These are phyloP conservation scores for Phytophthora foliorum DNA, from an alignment of 352 stramenopile genomes.

Conservation along the genomic window DNA sequence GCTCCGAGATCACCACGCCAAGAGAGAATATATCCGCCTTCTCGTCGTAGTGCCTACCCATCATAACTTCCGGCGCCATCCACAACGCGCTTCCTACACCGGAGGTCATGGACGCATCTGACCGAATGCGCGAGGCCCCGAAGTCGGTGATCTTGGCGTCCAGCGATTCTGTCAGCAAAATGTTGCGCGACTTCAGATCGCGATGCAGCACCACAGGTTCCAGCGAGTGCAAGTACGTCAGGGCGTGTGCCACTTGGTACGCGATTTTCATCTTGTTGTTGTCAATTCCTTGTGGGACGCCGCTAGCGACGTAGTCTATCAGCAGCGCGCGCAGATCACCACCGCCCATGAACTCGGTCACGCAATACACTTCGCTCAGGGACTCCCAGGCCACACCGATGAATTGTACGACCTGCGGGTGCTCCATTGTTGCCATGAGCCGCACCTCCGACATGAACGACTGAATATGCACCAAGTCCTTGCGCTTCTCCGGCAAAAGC, in stretches of 20 bases:
- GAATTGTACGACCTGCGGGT: slow-evolving; percentile 65
- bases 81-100: slow-evolving; percentile 43
- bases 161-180: slow-evolving; percentile 54
- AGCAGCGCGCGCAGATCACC: slow-evolving; percentile 57
- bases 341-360: slow-evolving; percentile 62
- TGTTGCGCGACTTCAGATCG: slow-evolving; percentile 77
- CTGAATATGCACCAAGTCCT: slow-evolving; percentile 51
- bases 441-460: slow-evolving; percentile 55
- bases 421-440: slow-evolving; percentile 51
- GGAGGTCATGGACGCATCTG: slow-evolving; percentile 40
- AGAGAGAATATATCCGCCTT: slow-evolving; percentile 56
- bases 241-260: slow-evolving; percentile 39
- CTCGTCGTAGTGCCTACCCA: slow-evolving; percentile 34
- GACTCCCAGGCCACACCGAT: slow-evolving; percentile 65
- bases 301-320: slow-evolving; percentile 25
- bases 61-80: slow-evolving; percentile 58
- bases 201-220: slow-evolving; percentile 49
- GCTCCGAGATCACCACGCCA: slow-evolving; percentile 46
- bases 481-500: slow-evolving; percentile 48
- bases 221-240: slow-evolving; percentile 49
- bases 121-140: slow-evolving; percentile 40
- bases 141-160: slow-evolving; percentile 68
- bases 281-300: slow-evolving; percentile 37
- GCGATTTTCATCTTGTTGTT: slow-evolving; percentile 48
- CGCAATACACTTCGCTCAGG: slow-evolving; percentile 53